Evolutionary conservation across 2,329 filamentous ascomycete species (phyloP).

Genomic region (Fusarium tanahbumbuense): DNA sequence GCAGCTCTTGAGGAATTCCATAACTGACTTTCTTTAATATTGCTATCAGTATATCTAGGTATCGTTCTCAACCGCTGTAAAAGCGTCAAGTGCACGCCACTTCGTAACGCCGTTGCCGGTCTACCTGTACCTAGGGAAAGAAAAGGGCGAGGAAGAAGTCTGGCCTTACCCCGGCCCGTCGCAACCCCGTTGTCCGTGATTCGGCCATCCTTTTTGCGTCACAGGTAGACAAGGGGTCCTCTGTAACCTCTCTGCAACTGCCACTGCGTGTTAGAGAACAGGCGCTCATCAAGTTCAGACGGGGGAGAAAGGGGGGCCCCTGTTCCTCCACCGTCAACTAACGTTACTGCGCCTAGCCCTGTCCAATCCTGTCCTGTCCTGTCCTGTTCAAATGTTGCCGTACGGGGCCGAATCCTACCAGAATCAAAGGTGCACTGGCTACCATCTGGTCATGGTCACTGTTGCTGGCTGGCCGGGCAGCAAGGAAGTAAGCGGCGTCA

Average conservation of each 20-base stretch:
- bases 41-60: background rate
- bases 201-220: conserved; percentile 42
- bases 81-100: conserved; percentile 20
- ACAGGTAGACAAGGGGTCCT: conserved; percentile 43
- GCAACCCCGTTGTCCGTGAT: conserved; percentile 37
- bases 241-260: conserved; percentile 31
- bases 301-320: conserved; percentile 17
- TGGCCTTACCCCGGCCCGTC: conserved; percentile 28
- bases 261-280: conserved; percentile 22
- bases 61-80: conserved; percentile 18
- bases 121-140: background rate
- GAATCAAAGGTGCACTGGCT: conserved; percentile 28
- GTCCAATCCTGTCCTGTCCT: background rate
- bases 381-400: background rate
- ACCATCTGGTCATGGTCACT: conserved; percentile 25
- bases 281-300: conserved; percentile 24
- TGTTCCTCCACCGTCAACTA: conserved; percentile 38
- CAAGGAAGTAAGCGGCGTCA: conserved; percentile 9
- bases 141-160: conserved; percentile 4
- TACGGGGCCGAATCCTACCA: conserved; percentile 2
- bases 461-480: conserved; percentile 33
- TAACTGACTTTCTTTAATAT: background rate
- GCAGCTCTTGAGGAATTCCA: conserved; percentile 18
- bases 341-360: conserved; percentile 25
- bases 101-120: conserved; percentile 13